Evolutionary conservation across 495 filamentous ascomycete species (phyloP).

Genomic region (Trichoderma erinaceum): DNA sequence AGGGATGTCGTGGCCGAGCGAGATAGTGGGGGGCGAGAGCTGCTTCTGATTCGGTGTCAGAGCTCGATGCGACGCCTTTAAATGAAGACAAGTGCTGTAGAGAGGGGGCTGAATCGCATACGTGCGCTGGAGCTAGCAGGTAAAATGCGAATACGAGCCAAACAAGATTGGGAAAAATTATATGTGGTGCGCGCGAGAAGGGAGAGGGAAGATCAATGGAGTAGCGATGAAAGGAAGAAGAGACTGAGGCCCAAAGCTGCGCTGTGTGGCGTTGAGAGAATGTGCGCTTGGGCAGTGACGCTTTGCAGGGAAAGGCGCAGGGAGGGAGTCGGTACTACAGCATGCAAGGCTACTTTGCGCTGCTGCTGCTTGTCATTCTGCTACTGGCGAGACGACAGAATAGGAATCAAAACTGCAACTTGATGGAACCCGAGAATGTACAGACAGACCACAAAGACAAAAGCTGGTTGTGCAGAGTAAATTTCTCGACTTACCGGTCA

Average conservation of each 20-base stretch:
- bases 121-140: background rate
- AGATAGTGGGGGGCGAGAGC: conserved; percentile 19
- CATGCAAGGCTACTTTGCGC: background rate
- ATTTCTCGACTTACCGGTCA: conserved; percentile 22
- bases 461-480: background rate
- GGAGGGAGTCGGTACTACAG: background rate
- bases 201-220: background rate
- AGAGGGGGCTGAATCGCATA: conserved; percentile 14
- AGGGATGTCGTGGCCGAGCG: conserved; percentile 25
- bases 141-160: conserved; percentile 11
- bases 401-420: background rate
- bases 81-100: conserved; percentile 11
- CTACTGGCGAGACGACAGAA: background rate
- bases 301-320: background rate
- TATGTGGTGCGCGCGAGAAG: background rate
- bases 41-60: conserved; percentile 20
- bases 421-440: background rate
- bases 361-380: background rate
- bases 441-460: background rate
- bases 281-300: background rate
- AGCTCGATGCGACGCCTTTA: conserved; percentile 14
- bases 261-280: conserved; percentile 1
- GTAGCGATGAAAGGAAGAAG: background rate
- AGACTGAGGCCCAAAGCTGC: background rate
- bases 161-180: background rate